A percentile compares a stretch with the other conserved stretches of the same genome.
phyloP scores from a whole-genome alignment of 768 basidiomycete species.

The Heimioporus sp. region DNA sequence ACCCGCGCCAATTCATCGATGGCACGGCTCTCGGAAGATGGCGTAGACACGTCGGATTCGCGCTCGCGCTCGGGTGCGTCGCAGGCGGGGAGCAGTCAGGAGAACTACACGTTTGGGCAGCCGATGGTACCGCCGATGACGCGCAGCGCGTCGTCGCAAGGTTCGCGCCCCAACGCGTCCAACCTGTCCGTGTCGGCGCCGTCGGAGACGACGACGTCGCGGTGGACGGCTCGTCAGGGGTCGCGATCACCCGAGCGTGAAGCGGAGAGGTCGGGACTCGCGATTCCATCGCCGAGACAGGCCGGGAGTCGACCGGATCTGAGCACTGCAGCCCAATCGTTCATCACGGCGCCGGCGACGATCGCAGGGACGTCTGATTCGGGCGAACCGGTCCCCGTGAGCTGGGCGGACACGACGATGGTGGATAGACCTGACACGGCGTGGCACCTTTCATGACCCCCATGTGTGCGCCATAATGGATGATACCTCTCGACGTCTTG shows the following conservation, averaged over 20 bases:
- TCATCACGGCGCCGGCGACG: conserved; percentile 64
- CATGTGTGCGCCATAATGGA: too few relatives aligned
- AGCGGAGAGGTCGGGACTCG: conserved; percentile 19
- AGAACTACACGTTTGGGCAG: conserved; percentile 77
- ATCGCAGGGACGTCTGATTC: conserved; percentile 54
- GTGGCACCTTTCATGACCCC: conserved; percentile 39
- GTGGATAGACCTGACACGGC: conserved; percentile 37
- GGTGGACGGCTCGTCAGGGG: conserved; percentile 17
- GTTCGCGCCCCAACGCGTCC: conserved; percentile 16
- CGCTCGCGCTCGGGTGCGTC: conserved; percentile 43
- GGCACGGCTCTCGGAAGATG: conserved; percentile 62
- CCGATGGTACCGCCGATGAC: conserved; percentile 38
- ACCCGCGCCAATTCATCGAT: conserved; percentile 67
- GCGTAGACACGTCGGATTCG: conserved; percentile 34
- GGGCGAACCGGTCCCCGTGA: conserved; percentile 44
- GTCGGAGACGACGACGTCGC: conserved; percentile 25
- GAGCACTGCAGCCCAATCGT: conserved; percentile 68
- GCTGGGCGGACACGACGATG: conserved; percentile 48
- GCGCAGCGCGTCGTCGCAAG: conserved; percentile 13
- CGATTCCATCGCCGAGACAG: conserved; percentile 22
- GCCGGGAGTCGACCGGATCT: conserved; percentile 54
- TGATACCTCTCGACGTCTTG: too few relatives aligned
- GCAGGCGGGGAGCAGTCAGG: conserved; percentile 42
- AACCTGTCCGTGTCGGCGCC: conserved; percentile 23
- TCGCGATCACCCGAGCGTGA: conserved; percentile 11